phyloP scores from a whole-genome alignment of 2,329 filamentous ascomycete species.

The Colletotrichum truncatum region DNA sequence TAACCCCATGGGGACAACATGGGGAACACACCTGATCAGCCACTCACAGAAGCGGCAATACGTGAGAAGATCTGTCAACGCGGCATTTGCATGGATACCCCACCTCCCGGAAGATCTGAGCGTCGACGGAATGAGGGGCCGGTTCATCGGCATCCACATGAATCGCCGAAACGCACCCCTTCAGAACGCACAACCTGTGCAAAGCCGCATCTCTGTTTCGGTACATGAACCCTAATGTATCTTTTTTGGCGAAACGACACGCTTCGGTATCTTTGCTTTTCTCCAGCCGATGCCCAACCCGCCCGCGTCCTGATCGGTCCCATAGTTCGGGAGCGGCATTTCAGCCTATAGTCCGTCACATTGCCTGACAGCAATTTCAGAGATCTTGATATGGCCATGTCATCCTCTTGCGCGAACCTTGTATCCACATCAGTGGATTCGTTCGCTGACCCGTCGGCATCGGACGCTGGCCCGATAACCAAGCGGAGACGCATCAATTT shows the following conservation, averaged over 20 bases:
- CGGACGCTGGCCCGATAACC: background rate
- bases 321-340: background rate
- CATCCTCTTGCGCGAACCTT: background rate
- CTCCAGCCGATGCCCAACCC: background rate
- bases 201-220: conserved; percentile 4
- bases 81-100: background rate
- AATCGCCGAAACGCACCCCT: background rate
- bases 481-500: conserved; percentile 28
- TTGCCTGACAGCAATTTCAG: too few relatives aligned
- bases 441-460: background rate
- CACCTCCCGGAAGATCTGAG: background rate
- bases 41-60: background rate
- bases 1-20: background rate
- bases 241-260: too few relatives aligned
- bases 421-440: background rate
- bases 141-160: background rate
- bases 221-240: background rate
- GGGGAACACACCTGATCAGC: background rate
- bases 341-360: too few relatives aligned
- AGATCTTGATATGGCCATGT: background rate
- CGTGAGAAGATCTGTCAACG: background rate
- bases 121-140: conserved; percentile 8
- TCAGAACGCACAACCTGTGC: background rate
- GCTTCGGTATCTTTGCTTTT: conserved; percentile 8
- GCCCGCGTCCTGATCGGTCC: background rate